Percentiles rank a stretch among this genome's conserved stretches.
phyloP scores from a whole-genome alignment of 2,329 filamentous ascomycete genomes.

The Neofusicoccum laricinum region DNA sequence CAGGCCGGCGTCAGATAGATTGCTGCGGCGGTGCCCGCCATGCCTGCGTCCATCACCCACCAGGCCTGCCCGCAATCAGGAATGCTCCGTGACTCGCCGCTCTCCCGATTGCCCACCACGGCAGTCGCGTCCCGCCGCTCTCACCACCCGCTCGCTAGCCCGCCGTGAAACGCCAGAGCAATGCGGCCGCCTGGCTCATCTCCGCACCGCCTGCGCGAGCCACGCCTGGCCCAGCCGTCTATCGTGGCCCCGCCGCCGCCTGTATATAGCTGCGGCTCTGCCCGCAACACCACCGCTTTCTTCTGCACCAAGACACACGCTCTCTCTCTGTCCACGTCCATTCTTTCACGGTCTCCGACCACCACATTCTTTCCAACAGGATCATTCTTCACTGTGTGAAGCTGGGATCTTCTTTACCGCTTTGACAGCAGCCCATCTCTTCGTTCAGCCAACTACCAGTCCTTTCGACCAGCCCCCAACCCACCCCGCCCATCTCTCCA shows the following conservation, averaged over 20 bases:
- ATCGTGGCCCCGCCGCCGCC: not conserved
- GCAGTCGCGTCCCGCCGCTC: not conserved
- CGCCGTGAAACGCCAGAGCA: slow-evolving; percentile 5
- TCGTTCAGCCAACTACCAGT: slow-evolving; percentile 17
- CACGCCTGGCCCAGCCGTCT: not conserved
- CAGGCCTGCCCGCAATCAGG: not conserved
- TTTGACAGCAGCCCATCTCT: slow-evolving; percentile 15
- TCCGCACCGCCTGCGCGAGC: not conserved
- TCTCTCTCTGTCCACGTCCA: slow-evolving; percentile 11
- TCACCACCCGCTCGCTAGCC: slow-evolving; percentile 5
- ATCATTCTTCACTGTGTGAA: slow-evolving; percentile 17
- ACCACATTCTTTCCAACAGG: slow-evolving; percentile 12
- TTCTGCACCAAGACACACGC: slow-evolving; percentile 11
- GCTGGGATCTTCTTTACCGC: slow-evolving; percentile 16
- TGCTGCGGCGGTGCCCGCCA: not conserved
- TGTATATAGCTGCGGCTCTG: slow-evolving; percentile 9
- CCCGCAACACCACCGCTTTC: not conserved
- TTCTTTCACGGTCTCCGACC: slow-evolving; percentile 17
- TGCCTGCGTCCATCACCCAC: slow-evolving; percentile 14
- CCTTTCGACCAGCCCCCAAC: slow-evolving; percentile 16
- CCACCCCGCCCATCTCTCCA: not conserved
- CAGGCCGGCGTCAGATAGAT: not conserved
- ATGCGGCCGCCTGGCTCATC: not conserved
- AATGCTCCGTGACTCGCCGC: not conserved
- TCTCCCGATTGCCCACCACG: not conserved